These are phyloP conservation scores for Cylindricascospora bacillispora DNA, from an alignment of 1,139 yeast genomes.

Conservation along the genomic window DNA sequence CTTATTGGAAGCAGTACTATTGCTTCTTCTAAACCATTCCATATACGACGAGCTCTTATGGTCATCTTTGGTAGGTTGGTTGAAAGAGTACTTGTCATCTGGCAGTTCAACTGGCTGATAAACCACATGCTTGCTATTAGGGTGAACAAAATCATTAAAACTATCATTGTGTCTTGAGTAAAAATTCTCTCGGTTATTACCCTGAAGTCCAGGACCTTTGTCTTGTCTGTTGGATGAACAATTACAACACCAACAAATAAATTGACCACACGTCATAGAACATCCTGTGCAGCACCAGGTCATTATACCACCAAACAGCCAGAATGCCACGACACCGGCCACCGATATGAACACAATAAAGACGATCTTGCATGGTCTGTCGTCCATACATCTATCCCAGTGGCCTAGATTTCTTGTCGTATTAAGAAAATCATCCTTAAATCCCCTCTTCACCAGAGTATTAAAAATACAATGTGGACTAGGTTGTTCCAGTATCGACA, in stretches of 20 bases:
- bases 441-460: slow-evolving; percentile 9
- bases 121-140: slow-evolving; percentile 15
- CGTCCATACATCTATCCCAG: slow-evolving; percentile 77
- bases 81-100: slow-evolving; percentile 5
- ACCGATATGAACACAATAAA: slow-evolving; percentile 65
- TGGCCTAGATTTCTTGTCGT: slow-evolving; percentile 47
- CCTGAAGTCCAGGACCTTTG: slow-evolving; percentile 8
- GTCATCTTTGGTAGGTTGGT: slow-evolving; percentile 2
- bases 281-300: too few relatives aligned
- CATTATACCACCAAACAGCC: slow-evolving; percentile 30
- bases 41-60: too few relatives aligned
- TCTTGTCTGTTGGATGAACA: slow-evolving; percentile 9
- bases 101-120: slow-evolving; percentile 24
- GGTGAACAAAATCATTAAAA: slow-evolving; percentile 3
- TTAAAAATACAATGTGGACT: too few relatives aligned
- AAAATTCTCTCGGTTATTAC: slow-evolving; percentile 6
- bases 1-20: slow-evolving; percentile 11
- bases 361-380: slow-evolving; percentile 58
- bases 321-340: slow-evolving; percentile 31
- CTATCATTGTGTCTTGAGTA: too few relatives aligned
- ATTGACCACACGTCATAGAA: slow-evolving; percentile 29
- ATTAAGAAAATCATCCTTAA: slow-evolving; percentile 12
- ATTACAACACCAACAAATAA: slow-evolving; percentile 33
- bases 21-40: too few relatives aligned
- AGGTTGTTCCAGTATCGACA: too few relatives aligned